These are phyloP conservation scores for Tricholoma sp. DNA, from an alignment of 768 basidiomycete species.

Conservation along the genomic window DNA sequence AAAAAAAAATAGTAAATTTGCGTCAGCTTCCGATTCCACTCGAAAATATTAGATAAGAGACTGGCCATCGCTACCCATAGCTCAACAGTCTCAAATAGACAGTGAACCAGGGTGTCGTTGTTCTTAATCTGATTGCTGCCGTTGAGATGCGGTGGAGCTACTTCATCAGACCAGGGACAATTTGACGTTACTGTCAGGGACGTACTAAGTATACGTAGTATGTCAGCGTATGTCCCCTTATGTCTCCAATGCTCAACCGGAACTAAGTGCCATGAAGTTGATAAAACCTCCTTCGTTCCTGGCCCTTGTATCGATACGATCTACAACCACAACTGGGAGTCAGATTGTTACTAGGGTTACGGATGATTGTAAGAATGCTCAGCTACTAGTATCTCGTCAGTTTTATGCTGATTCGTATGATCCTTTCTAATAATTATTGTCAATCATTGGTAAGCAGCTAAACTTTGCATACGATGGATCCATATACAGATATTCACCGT, in stretches of 20 bases:
- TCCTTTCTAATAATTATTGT: no score
- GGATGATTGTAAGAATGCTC: neutral
- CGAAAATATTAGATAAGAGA: neutral
- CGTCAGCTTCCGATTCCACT: neutral
- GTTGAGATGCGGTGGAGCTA: neutral
- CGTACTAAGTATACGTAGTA: neutral
- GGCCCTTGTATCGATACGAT: neutral
- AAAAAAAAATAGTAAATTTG: neutral
- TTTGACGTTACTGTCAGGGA: neutral
- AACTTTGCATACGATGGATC: no score
- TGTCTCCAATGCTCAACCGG: neutral
- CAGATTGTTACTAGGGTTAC: neutral
- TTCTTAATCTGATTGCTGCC: neutral
- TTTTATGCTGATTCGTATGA: no score
- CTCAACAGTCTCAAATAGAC: neutral
- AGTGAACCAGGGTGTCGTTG: neutral
- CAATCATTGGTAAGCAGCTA: no score
- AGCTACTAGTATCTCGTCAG: no score
- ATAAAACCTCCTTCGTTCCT: neutral
- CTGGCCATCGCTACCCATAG: neutral
- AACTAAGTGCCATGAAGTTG: neutral
- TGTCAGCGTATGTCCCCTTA: no score
- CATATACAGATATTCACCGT: no score
- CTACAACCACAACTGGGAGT: neutral
- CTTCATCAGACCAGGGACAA: neutral